phyloP scores from a whole-genome alignment of 2,329 filamentous ascomycete species.

The Tolypocladium tropicale region DNA sequence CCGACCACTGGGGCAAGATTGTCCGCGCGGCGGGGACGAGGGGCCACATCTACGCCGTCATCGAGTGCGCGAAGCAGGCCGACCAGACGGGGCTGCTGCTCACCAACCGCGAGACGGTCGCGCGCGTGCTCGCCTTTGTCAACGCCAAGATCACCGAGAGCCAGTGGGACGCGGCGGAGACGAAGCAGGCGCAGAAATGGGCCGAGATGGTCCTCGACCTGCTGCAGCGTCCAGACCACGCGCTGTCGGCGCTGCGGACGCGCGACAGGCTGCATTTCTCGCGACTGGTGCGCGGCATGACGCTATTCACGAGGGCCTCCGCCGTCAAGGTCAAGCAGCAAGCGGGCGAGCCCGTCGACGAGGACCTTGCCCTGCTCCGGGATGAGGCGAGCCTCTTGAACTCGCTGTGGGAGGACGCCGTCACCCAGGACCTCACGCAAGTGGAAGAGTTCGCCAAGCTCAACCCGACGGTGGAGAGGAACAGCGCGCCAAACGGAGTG shows the following conservation, averaged over 20 bases:
- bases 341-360: constrained; percentile 12
- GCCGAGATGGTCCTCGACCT: constrained; percentile 38
- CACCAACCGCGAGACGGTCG: constrained; percentile 27
- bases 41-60: constrained; percentile 32
- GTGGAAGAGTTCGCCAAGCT: constrained; percentile 14
- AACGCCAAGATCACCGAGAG: constrained; percentile 28
- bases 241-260: constrained; percentile 6
- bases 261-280: constrained; percentile 14
- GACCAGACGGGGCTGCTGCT: constrained; percentile 36
- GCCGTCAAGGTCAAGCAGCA: constrained; percentile 14
- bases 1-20: constrained; percentile 25
- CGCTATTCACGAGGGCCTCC: constrained; percentile 18
- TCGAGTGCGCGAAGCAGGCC: constrained; percentile 39
- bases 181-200: constrained; percentile 33
- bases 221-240: constrained; percentile 33
- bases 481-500: constrained; percentile 1
- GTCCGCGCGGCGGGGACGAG: constrained; percentile 28
- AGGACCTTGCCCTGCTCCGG: constrained; percentile 12
- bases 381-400: constrained; percentile 18
- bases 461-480: constrained; percentile 10
- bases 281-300: constrained; percentile 17
- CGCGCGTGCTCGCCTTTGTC: constrained; percentile 15
- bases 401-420: constrained; percentile 14
- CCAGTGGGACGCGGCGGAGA: constrained; percentile 22
- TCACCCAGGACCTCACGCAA: constrained; percentile 8